These are phyloP conservation scores for Bipolaris gigantea DNA, from an alignment of 2,329 filamentous ascomycete species.

Conservation along the genomic window DNA sequence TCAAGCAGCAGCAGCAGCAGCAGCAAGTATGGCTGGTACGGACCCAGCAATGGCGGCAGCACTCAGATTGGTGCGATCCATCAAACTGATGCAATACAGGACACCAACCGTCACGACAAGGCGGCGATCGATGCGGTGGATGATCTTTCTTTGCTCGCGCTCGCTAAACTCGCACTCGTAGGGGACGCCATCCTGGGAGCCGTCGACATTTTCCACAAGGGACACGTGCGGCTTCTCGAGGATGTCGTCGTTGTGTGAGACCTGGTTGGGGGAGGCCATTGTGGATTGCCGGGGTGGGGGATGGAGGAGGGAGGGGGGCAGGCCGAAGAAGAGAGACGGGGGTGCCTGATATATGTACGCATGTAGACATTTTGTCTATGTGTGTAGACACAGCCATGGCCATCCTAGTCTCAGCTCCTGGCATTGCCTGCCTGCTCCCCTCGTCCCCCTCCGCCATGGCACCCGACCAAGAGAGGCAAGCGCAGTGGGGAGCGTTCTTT, in stretches of 20 bases:
- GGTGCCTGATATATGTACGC: slow-evolving; percentile 3
- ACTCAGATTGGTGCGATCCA: slow-evolving; percentile 79
- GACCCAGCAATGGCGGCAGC: slow-evolving; percentile 71
- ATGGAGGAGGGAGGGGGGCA: slow-evolving; percentile 2
- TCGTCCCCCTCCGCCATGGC: slow-evolving; percentile 12
- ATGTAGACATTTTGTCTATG: too few species aligned
- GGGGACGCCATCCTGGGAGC: slow-evolving; percentile 21
- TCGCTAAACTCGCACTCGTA: slow-evolving; percentile 55
- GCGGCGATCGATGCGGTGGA: slow-evolving; percentile 66
- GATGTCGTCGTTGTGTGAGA: slow-evolving; percentile 26
- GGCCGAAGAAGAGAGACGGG: background rate
- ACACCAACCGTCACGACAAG: slow-evolving; percentile 54
- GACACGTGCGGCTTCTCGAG: slow-evolving; percentile 27
- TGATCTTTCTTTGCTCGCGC: slow-evolving; percentile 67
- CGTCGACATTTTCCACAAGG: slow-evolving; percentile 31
- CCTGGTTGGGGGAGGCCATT: slow-evolving; percentile 10
- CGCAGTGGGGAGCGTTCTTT: background rate
- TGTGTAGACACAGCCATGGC: too few species aligned
- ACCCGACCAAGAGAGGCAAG: slow-evolving; percentile 8
- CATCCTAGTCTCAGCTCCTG: background rate
- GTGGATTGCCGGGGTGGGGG: background rate
- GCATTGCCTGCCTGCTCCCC: background rate
- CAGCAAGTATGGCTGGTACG: slow-evolving; percentile 13
- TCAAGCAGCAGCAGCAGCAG: background rate
- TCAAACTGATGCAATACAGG: slow-evolving; percentile 74